Percentiles rank a stretch among this genome's conserved stretches.
phyloP scores from a whole-genome alignment of 345 rosid species.

The Fremontodendron californicum region DNA sequence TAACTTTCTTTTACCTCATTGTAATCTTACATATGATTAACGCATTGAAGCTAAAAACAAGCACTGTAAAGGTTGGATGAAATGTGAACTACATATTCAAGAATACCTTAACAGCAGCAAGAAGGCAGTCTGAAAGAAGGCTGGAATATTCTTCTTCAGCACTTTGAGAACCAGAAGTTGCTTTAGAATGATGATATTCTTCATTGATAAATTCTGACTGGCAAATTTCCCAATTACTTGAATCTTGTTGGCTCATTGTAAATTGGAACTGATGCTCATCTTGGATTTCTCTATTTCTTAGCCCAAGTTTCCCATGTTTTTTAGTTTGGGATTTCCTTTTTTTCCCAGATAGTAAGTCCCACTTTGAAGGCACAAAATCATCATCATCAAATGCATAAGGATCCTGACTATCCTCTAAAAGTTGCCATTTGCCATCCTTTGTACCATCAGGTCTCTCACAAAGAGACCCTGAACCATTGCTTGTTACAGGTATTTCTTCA shows the following conservation, averaged over 20 bases:
- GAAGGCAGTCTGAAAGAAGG: constrained; percentile 81
- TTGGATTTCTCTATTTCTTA: constrained; percentile 30
- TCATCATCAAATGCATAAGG: constrained; percentile 84
- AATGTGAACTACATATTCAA: background rate
- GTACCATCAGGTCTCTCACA: constrained; percentile 29
- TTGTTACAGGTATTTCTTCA: constrained; percentile 33
- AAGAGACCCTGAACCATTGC: constrained; percentile 39
- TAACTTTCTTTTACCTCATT: background rate
- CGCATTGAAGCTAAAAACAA: background rate
- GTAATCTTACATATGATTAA: background rate
- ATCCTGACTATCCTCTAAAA: constrained; percentile 55
- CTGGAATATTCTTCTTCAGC: constrained; percentile 46
- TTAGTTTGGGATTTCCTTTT: constrained; percentile 36
- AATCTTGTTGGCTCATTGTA: constrained; percentile 41
- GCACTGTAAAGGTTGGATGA: constrained; percentile 3
- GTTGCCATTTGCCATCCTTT: constrained; percentile 29
- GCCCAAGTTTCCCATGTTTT: constrained; percentile 31
- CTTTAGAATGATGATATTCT: constrained; percentile 30
- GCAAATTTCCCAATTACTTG: constrained; percentile 30
- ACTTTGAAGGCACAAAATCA: constrained; percentile 71
- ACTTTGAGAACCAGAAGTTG: constrained; percentile 33
- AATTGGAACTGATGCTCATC: constrained; percentile 34
- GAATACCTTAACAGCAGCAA: constrained; percentile 81
- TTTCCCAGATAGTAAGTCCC: constrained; percentile 62
- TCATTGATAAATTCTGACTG: constrained; percentile 35